phyloP scores from a whole-genome alignment of 768 basidiomycete genomes.

The Rhodosporidiobolus sp. region DNA sequence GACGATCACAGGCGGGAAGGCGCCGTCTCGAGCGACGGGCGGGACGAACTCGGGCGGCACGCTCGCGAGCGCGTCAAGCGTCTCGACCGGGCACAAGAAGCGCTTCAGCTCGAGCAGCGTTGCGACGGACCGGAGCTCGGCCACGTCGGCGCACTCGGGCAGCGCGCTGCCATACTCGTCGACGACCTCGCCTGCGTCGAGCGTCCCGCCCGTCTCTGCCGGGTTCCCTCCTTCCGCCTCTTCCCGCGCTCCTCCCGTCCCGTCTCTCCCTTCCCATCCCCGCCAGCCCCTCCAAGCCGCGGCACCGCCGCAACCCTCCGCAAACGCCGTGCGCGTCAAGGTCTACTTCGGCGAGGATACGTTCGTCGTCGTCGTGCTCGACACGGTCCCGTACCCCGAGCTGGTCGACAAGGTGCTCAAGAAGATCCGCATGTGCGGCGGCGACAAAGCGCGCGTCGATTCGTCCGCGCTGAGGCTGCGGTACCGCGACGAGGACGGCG shows the following conservation, averaged over 20 bases:
- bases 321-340: slow-evolving; percentile 72
- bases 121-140: slow-evolving; percentile 41
- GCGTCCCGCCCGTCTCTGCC: slow-evolving; percentile 10
- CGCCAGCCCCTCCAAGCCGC: not conserved
- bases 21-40: not conserved
- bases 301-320: not conserved
- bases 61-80: slow-evolving; percentile 30
- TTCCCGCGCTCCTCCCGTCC: not conserved
- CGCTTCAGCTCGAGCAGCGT: slow-evolving; percentile 37
- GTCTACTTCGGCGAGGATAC: slow-evolving; percentile 93
- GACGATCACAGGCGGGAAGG: slow-evolving; percentile 18
- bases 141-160: slow-evolving; percentile 39
- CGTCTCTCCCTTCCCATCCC: not conserved
- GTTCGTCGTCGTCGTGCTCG: slow-evolving; percentile 86
- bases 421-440: slow-evolving; percentile 89
- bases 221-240: slow-evolving; percentile 9
- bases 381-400: slow-evolving; percentile 71
- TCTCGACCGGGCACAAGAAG: slow-evolving; percentile 32
- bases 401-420: slow-evolving; percentile 84
- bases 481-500: slow-evolving; percentile 88
- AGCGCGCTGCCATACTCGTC: slow-evolving; percentile 26
- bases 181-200: slow-evolving; percentile 28
- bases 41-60: slow-evolving; percentile 40
- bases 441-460: slow-evolving; percentile 66
- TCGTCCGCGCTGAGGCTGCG: slow-evolving; percentile 52